phyloP scores from a whole-genome alignment of 495 filamentous ascomycete species.

The Haplographium delicatum region DNA sequence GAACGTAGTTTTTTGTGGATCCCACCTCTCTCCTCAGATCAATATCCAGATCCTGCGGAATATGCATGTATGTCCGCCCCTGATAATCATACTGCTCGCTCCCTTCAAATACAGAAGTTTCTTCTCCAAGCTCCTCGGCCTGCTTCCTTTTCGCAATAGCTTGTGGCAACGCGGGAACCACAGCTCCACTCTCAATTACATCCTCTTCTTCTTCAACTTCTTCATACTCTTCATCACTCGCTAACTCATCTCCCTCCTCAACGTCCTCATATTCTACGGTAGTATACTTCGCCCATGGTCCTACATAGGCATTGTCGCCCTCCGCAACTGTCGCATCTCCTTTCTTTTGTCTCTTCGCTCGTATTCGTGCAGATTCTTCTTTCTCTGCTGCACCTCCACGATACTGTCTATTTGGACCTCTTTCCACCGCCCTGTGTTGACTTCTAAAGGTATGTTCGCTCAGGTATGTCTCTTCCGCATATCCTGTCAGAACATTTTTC shows the following conservation, averaged over 20 bases:
- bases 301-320: slow-evolving; percentile 80
- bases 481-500: slow-evolving; percentile 87
- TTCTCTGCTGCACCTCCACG: slow-evolving; percentile 46
- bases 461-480: slow-evolving; percentile 80
- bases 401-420: slow-evolving; percentile 39
- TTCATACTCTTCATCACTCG: slow-evolving; percentile 77
- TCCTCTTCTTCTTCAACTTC: slow-evolving; percentile 54
- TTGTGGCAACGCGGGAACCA: slow-evolving; percentile 47
- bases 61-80: slow-evolving; percentile 89
- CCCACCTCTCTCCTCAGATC: slow-evolving; percentile 77
- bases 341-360: slow-evolving; percentile 71
- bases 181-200: slow-evolving; percentile 45
- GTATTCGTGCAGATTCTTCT: slow-evolving; percentile 58
- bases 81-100: slow-evolving; percentile 81
- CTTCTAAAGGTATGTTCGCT: slow-evolving; percentile 83
- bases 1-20: slow-evolving; percentile 79
- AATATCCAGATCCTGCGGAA: slow-evolving; percentile 92
- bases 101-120: slow-evolving; percentile 87
- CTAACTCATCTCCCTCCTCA: slow-evolving; percentile 45
- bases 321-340: slow-evolving; percentile 79
- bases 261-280: slow-evolving; percentile 55
- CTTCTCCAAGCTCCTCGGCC: slow-evolving; percentile 57
- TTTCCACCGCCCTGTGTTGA: slow-evolving; percentile 72
- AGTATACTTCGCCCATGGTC: slow-evolving; percentile 89
- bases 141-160: slow-evolving; percentile 51